Base-by-base conservation (phyloP, 1,139 yeast species). In the Taphrina flavorubra region DNA sequence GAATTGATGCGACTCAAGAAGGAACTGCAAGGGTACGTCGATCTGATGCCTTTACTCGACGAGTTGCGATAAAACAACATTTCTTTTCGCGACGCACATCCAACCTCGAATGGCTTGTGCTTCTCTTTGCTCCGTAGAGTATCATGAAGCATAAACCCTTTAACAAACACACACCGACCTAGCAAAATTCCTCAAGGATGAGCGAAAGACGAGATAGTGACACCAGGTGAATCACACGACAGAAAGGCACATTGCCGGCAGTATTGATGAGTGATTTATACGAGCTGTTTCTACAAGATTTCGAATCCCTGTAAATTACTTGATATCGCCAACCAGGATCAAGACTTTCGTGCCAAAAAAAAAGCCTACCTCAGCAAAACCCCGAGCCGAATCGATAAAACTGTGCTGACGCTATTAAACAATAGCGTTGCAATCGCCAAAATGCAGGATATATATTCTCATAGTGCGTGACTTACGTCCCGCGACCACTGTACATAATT, bases 21-120 rank as follows among this genome's bases (percentile, higher is more conserved):
- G 42, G 61, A 63, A n/a, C 42, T 63, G 25, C 46, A 56, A 10
- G 67, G 67, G 10, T 46, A 63, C 37, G 47, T 63, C 16, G 51
- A 46, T 13, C 49, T 63, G 37, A 16, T 14, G n/a, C 40, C 61
- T 20, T 16, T 53, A 14, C 10, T 46, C 18, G 67, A 63, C 44
- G 55, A 63, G 44, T 20, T 63, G 49, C 51, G 67, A 5, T 61
- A 25, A 20, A 49, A n/a, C 6, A 20, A n/a, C 20, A 13, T 39
- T 6, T 7, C 42, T 39, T 25, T 25, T 2, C 31, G 31, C 31
- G 4, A 25, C 4, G 31, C 31, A 25, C 31, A 25, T 2, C 31
- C 31, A 2, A 25, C 4, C 31, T 25, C 31, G 31, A 4, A 25
- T 25, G 31, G 31, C 31, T 25, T 25, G 31, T 25, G 31, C 31